Base-by-base conservation (phyloP, 345 rosid genomes). In the Citrus mangshanensis region DNA sequence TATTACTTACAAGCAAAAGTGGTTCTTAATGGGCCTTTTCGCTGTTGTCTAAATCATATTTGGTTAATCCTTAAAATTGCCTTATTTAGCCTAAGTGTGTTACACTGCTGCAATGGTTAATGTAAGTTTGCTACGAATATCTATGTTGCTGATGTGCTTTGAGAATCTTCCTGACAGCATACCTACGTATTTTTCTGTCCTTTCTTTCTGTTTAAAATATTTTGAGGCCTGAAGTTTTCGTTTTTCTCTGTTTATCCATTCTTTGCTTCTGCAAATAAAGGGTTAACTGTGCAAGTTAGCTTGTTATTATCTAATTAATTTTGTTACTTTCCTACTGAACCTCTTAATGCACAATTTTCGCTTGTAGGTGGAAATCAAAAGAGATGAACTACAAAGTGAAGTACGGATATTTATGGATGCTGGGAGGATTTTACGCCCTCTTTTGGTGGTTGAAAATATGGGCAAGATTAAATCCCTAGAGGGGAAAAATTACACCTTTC, bases 401-500 rank as follows among this genome's bases (percentile, higher is more conserved):
- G 94, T 96, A 24, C 87, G 98, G 55, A 88, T 96, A 65, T 92
- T 85, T 87, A 79, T 92, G 68, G 98, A 94, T 76, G 88, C 93
- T 65, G 99, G 98, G 80, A 91, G 99, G 87, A 87, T 94, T 74
- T 86, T 96, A 75, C 97, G 94, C 12, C 99, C 98, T 70, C 98
- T 96, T 69, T 40, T 96, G 67, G 93, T 94, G 77, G 91, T 92
- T 70, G 88, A 89, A 79, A 94, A 92, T 77, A 81, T 94, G 34
- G 65, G 70, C 73, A 90, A 85, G 80, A 70, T 89, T 32, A 89
- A 85, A 73, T 77, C 79, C 49, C 82, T 86, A 2, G 93, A 94
- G 80, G 93, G 89, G 22, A 81, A 78, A 10, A 83, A 68, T 28
- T 89, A 82, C 66, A 66, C 81, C 73, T 93, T 95, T 73, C 83